Percentiles rank a stretch among this genome's conserved stretches.
Conservation (phyloP, 257 asterid genomes). For the Striga asiatica region DNA sequence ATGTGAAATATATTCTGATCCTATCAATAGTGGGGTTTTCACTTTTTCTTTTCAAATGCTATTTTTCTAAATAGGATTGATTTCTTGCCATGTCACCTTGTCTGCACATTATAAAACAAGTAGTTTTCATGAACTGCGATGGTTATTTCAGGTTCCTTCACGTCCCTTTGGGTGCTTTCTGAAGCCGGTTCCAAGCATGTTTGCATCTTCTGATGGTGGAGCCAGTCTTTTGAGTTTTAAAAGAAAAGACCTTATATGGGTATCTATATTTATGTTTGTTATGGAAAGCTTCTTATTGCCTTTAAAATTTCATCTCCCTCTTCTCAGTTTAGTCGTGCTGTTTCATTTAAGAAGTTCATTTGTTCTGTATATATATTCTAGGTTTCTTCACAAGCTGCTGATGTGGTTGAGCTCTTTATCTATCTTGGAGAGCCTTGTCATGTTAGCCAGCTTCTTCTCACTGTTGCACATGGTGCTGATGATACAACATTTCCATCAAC, state of each 20-base stretch:
- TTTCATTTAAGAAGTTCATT: constrained; percentile 6
- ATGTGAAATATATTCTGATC: neutral
- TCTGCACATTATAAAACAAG: constrained; percentile 6
- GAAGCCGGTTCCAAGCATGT: constrained; percentile 88
- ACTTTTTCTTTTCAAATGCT: constrained; percentile 12
- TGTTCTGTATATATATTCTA: constrained; percentile 21
- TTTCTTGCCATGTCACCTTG: constrained; percentile 10
- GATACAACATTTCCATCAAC: constrained; percentile 91
- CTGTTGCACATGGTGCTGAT: constrained; percentile 90
- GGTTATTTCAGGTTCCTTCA: constrained; percentile 61
- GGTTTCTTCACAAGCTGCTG: constrained; percentile 87
- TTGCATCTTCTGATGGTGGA: constrained; percentile 76
- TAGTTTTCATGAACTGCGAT: constrained; percentile 24
- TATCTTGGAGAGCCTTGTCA: constrained; percentile 96
- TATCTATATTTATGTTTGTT: constrained; percentile 27
- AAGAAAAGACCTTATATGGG: constrained; percentile 88
- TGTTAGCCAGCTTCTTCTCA: constrained; percentile 87
- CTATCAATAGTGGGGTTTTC: constrained; percentile 4
- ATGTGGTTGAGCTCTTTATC: constrained; percentile 91
- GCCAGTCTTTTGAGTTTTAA: constrained; percentile 77
- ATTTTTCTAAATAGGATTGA: neutral
- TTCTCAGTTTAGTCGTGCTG: neutral
- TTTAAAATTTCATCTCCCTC: constrained; percentile 1
- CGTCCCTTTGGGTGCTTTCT: constrained; percentile 90
- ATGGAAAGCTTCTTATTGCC: constrained; percentile 3